Evolutionary conservation across 768 basidiomycete genomes (phyloP), one percentile per base, ranked within the genome.

Genomic region (Sarcodon aspratus): DNA sequence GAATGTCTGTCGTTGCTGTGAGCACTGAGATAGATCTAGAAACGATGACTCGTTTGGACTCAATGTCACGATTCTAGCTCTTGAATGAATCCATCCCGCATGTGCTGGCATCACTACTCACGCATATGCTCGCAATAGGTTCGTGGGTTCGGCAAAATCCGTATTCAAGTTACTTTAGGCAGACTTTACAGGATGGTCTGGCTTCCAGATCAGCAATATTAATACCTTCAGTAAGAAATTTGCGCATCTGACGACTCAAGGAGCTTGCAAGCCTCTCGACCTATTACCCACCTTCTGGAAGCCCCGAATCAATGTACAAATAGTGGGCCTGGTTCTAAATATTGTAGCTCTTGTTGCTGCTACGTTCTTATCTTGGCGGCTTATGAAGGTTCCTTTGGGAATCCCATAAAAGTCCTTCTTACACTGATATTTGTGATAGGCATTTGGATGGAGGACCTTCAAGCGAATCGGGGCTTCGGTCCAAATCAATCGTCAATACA

Each of bases 361-460:
- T 34, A 66, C 63, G 17, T 72, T 82, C 61, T 64, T 89, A 54
- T 82, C 82, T 1, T 89, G 82, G 82, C 78, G 69, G 55, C 69
- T 91, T 27, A 70, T 83, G 57, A 86, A 83, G 74, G 86, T 86
- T 47, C 21, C 54, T 15, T 56, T 36, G 18, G 8, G 35, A 11
- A 50, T 34, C 9, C 38, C 8, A n/a, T 13, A 31, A 38, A 12
- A 31, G 11, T 3, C 34, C 18, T 48, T 44, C 27, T 33, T 36
- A 34, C 38, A 49, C 46, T 32, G 50, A 15, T 40, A 45, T 12
- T 6, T 5, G 35, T 3, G 17, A 10, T 48, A 85, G 83, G 58
- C 72, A 12, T 90, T 85, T 60, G 84, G 87, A 40, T 91, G 86
- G 86, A 84, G 86, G 63, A 91, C 86, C 0, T 91, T 89, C 74